These are phyloP conservation scores for Brassica incana DNA, from an alignment of 345 rosid genomes.

Conservation along the genomic window DNA sequence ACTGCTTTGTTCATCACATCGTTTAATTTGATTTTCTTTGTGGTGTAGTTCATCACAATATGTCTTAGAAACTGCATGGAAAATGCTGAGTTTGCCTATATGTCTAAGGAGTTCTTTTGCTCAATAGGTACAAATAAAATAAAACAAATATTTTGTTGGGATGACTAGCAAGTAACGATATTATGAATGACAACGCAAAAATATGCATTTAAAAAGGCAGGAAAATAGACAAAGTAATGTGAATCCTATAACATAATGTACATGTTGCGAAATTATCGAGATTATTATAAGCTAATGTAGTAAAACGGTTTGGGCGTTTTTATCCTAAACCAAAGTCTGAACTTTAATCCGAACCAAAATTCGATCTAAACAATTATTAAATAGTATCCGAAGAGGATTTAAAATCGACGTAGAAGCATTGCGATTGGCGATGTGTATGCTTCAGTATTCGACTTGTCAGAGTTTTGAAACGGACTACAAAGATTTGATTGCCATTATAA, in stretches of 20 bases:
- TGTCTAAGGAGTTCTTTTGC: neutral
- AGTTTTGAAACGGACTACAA: too few species aligned
- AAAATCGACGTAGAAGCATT: too few species aligned
- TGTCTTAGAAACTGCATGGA: neutral
- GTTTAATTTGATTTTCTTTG: neutral
- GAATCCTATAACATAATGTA: neutral
- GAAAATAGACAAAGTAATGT: neutral
- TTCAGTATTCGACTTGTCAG: too few species aligned
- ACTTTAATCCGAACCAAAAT: too few species aligned
- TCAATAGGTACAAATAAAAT: neutral
- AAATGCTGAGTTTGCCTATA: neutral
- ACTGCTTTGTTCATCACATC: neutral
- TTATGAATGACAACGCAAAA: neutral
- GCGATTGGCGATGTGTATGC: too few species aligned
- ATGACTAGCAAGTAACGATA: neutral
- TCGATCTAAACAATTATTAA: too few species aligned
- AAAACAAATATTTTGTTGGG: neutral
- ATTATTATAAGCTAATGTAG: neutral
- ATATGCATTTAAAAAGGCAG: too few species aligned
- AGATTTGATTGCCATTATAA: too few species aligned
- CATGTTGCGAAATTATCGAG: neutral
- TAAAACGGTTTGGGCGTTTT: too few species aligned
- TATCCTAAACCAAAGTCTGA: too few species aligned
- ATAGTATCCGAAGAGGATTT: too few species aligned
- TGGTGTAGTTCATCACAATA: neutral